Base-by-base conservation (phyloP, 2,329 filamentous ascomycete species). In the Cladorrhinum sp. region DNA sequence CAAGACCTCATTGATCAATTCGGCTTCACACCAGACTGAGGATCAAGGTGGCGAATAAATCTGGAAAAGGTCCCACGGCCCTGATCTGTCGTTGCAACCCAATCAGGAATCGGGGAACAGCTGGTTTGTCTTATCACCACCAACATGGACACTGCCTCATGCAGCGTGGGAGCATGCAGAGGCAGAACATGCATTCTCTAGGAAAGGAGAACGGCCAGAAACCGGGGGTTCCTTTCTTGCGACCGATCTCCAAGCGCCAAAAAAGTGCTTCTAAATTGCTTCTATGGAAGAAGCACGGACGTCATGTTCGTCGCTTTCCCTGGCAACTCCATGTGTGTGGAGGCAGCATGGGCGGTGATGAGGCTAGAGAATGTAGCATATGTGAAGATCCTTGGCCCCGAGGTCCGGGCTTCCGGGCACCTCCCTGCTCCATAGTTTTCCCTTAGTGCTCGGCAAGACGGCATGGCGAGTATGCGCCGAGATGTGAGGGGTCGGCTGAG, bases 41-140 rank as follows among this genome's bases (percentile, higher is more conserved):
- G 38, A 55, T 58, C 50, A 32, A 45, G 23, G 56, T 58, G 56
- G 56, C 56, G 41, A 58, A 48, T 48, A 16, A n/a, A 48, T 52
- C 49, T 24, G 13, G 24, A 27, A 56, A 45, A 7, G n/a, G 41
- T 6, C 41, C 18, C 41, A n/a, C 16, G 41, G n/a, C 4, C 36
- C 36, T 41, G 36, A 41, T 18, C 6, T 32, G 29, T n/a, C 2
- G 49, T 50, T 6, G n/a, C 49, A 50, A 10, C n/a, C 36, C 36
- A 41, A 41, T n/a, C 13, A 13, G 13, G n/a, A 45, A 45, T 3
- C 41, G n/a, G n/a, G n/a, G n/a, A 45, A 45, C 16, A 45, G 20
- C 18, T 45, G 41, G 16, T 45, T 7, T 45, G 18, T 20, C 41
- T n/a, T 18, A 45, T 45, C 53, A 45, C 18, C 20, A 18, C 50